These are phyloP conservation scores for Ophiostoma himal-ulmi DNA, from an alignment of 2,329 filamentous ascomycete genomes.

Conservation along the genomic window DNA sequence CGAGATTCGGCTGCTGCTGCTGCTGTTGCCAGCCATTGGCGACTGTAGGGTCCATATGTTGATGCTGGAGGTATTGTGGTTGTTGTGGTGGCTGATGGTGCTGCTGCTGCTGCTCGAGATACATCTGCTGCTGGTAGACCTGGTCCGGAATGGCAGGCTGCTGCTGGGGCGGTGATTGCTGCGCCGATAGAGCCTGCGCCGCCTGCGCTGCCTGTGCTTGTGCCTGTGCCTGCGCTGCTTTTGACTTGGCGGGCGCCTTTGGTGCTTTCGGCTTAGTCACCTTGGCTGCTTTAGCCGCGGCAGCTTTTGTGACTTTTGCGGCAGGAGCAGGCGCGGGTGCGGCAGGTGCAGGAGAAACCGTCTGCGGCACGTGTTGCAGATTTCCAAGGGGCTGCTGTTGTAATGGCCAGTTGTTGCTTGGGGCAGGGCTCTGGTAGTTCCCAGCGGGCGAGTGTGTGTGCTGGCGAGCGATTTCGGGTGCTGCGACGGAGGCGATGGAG, in stretches of 20 bases:
- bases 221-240: neutral
- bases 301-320: neutral
- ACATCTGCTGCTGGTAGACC: constrained; percentile 18
- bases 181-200: neutral
- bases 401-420: neutral
- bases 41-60: constrained; percentile 4
- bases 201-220: constrained; percentile 1
- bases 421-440: neutral
- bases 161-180: constrained; percentile 13
- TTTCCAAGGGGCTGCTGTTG: neutral
- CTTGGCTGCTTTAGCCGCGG: constrained; percentile 13
- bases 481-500: neutral
- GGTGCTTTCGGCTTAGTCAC: constrained; percentile 18
- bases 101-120: constrained; percentile 17
- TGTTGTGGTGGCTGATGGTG: constrained; percentile 2
- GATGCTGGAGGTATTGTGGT: constrained; percentile 4
- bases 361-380: neutral
- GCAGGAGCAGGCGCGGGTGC: neutral
- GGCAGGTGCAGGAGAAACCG: neutral
- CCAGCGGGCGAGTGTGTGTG: neutral
- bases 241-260: constrained; percentile 7
- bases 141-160: constrained; percentile 3
- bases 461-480: neutral
- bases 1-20: constrained; percentile 8
- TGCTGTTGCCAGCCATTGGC: constrained; percentile 18